Evolutionary conservation across 352 stramenopile species (phyloP).

Genomic region (Phytophthora ramorum): DNA sequence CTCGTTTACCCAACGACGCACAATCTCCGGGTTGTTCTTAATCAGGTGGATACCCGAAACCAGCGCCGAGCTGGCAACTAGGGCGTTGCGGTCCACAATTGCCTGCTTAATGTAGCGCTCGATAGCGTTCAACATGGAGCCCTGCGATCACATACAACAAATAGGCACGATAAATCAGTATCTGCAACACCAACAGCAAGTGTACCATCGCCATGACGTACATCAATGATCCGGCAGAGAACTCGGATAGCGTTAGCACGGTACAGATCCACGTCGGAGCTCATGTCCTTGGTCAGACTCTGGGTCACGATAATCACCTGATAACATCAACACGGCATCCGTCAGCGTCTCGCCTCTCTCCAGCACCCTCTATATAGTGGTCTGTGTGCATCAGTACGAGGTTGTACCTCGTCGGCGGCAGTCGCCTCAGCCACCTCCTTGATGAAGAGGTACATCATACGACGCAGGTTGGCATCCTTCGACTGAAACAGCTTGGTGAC

Average conservation of each 20-base stretch:
- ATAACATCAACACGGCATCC: slow-evolving; percentile 39
- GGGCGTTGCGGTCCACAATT: slow-evolving; percentile 97
- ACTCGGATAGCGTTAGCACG: slow-evolving; percentile 99
- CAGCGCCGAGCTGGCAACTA: slow-evolving; percentile 97
- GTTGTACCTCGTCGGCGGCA: slow-evolving; percentile 77
- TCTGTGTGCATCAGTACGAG: neutral
- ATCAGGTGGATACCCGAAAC: slow-evolving; percentile 97
- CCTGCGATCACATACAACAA: slow-evolving; percentile 36
- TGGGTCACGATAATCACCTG: slow-evolving; percentile 99
- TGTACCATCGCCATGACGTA: slow-evolving; percentile 35
- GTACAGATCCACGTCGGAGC: slow-evolving; percentile 97
- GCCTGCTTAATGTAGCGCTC: slow-evolving; percentile 99
- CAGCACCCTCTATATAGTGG: neutral
- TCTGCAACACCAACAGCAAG: neutral
- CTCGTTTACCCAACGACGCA: slow-evolving; percentile 97
- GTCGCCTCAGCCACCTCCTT: slow-evolving; percentile 97
- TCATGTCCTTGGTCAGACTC: slow-evolving; percentile 99
- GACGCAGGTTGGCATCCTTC: slow-evolving; percentile 96
- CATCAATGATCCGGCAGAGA: slow-evolving; percentile 95
- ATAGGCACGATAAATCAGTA: slow-evolving; percentile 11
- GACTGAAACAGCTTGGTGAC: slow-evolving; percentile 99
- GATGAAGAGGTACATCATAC: slow-evolving; percentile 99
- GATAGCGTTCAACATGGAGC: slow-evolving; percentile 92
- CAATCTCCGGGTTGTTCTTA: slow-evolving; percentile 92
- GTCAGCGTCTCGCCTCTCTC: slow-evolving; percentile 15